Evolutionary conservation across 2,329 filamentous ascomycete species (phyloP), one percentile per base, ranked within the genome.

Genomic region (Exophiala sideris): DNA sequence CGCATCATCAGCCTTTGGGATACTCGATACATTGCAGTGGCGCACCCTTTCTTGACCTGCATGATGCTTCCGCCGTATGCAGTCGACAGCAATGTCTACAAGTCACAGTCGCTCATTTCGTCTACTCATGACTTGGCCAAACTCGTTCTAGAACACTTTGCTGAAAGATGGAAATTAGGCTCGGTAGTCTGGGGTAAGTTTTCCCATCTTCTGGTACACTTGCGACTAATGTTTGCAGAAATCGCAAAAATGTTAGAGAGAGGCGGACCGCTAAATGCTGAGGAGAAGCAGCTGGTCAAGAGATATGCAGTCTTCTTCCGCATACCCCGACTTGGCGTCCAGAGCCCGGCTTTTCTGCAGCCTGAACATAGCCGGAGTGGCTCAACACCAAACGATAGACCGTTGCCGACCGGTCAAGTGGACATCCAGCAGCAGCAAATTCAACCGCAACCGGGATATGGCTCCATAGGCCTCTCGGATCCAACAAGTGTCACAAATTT

Each of bases 1-100:
- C 50, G 52, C 12, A 58, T 58, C 5, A 58, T 58, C 48, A 54
- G 56, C 21, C 53, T 56, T 11, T 58, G 56, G 56, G 56, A 58
- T 42, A 41, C 56, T 10, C 46, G 52, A 39, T 58, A 58, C 29
- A 58, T 58, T 29, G 52, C 52, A n/a, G 33, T 50, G 4, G 56
- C 56, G 16, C 56, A 58, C 41, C 56, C 56, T 7, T 58, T 58
- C 20, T 47, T 56, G 24, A 52, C 56, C 16, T 58, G 56, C 41
- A 58, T 58, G 56, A 54, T 55, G 49, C 52, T 58, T 12, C 49
- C 56, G 24, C 45, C 48, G 6, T 52, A 50, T 16, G 54, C 48
- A 6, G 41, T 58, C n/a, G 56, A 58, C 21, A 36, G 48, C 32
- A 52, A 54, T 44, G 45, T 53, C 16, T 34, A 53, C 9, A 52